Percentiles rank a stretch among this genome's conserved stretches.
These are phyloP conservation scores for Aquilaria agallochum DNA, from an alignment of 441 rosid genomes.

Conservation along the genomic window DNA sequence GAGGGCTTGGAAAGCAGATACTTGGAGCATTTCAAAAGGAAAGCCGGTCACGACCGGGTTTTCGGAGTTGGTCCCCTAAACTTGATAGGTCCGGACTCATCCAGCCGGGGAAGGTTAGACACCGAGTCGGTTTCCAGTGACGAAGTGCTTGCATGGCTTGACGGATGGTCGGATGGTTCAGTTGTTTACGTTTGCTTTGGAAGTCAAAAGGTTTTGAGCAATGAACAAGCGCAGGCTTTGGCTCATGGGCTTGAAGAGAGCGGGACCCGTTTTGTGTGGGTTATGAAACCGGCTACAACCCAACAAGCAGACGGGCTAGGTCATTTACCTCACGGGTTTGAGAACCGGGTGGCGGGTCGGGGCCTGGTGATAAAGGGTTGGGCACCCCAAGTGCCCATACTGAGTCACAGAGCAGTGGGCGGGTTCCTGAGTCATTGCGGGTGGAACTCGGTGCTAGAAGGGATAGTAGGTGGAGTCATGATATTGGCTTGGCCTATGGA, in stretches of 20 bases:
- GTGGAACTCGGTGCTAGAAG: constrained; percentile 55
- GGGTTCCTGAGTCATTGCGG: constrained; percentile 58
- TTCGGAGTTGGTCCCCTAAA: constrained; percentile 41
- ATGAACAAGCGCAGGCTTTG: constrained; percentile 37
- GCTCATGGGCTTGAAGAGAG: constrained; percentile 39
- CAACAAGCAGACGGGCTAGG: constrained; percentile 21
- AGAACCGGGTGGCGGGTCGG: constrained; percentile 22
- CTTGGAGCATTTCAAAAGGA: constrained; percentile 21
- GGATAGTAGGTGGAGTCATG: constrained; percentile 28
- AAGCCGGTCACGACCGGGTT: constrained; percentile 30
- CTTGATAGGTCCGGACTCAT: constrained; percentile 20
- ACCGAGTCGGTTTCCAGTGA: not conserved
- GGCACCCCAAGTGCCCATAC: constrained; percentile 40
- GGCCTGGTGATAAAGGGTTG: constrained; percentile 37
- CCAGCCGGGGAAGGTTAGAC: not conserved
- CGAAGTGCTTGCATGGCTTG: constrained; percentile 32
- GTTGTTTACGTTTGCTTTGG: constrained; percentile 54
- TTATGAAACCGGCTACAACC: constrained; percentile 25
- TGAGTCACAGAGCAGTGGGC: constrained; percentile 44
- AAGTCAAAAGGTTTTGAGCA: constrained; percentile 35
- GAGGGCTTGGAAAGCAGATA: constrained; percentile 27
- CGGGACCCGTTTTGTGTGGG: constrained; percentile 40
- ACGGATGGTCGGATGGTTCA: constrained; percentile 35
- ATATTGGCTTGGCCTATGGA: constrained; percentile 58
- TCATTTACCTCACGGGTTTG: constrained; percentile 30